Conservation (phyloP, 164 flowering plant species). For the Vitis cinerea region DNA sequence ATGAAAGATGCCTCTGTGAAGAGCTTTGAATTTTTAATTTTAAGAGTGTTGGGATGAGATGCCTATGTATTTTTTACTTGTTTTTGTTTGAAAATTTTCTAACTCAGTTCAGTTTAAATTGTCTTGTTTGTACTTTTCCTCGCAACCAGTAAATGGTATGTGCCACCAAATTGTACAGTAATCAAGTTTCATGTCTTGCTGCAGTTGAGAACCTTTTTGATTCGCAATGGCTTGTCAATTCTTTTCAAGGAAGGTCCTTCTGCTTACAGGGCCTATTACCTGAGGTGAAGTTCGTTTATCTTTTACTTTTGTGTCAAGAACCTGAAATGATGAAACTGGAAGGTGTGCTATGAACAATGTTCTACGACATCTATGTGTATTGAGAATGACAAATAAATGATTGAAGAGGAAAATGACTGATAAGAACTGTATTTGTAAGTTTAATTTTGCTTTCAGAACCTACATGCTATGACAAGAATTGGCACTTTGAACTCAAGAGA, state of each 20-base stretch:
- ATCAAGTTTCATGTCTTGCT: background rate
- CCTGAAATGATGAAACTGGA: background rate
- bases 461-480: background rate
- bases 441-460: background rate
- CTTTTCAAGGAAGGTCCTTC: slow-evolving; percentile 89
- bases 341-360: background rate
- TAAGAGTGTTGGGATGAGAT: too few relatives aligned
- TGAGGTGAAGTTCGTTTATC: slow-evolving; percentile 45
- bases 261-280: slow-evolving; percentile 80
- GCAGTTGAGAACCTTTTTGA: slow-evolving; percentile 91
- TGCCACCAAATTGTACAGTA: too few relatives aligned
- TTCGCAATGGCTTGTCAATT: slow-evolving; percentile 84
- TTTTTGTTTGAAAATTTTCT: too few relatives aligned
- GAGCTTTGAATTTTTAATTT: too few relatives aligned
- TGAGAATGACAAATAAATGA: background rate
- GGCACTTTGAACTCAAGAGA: background rate
- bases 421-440: background rate
- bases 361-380: background rate
- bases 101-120: too few relatives aligned
- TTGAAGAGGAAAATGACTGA: background rate
- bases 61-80: too few relatives aligned
- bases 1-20: too few relatives aligned
- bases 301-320: background rate
- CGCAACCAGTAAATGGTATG: too few relatives aligned
- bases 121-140: too few relatives aligned